Conservation (phyloP, 1,284 basidiomycete genomes). For the Pterula multifida region DNA sequence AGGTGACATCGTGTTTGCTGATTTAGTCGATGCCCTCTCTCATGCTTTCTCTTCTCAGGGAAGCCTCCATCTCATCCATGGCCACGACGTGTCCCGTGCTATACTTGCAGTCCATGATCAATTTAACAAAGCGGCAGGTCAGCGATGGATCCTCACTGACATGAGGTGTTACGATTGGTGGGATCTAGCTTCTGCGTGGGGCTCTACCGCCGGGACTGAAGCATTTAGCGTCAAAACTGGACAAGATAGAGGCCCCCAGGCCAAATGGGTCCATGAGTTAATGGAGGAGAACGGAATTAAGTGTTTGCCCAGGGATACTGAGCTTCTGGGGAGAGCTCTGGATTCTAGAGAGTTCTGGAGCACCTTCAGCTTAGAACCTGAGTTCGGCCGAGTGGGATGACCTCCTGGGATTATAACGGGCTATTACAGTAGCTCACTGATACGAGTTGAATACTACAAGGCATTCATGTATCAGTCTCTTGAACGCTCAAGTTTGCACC, state of each 20-base stretch:
- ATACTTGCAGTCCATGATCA: conserved; percentile 39
- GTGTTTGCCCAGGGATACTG: conserved; percentile 37
- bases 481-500: no score
- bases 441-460: no score
- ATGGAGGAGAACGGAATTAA: conserved; percentile 39
- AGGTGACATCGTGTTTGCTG: conserved; percentile 21
- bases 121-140: conserved; percentile 29
- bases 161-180: conserved; percentile 56
- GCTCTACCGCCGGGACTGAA: conserved; percentile 11
- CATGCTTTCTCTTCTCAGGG: conserved; percentile 22
- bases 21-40: conserved; percentile 2
- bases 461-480: no score
- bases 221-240: conserved; percentile 8
- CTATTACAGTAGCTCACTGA: no score
- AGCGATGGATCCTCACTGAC: conserved; percentile 49
- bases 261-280: conserved; percentile 44
- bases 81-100: conserved; percentile 42
- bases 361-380: background rate
- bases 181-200: conserved; percentile 49
- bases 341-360: conserved; percentile 54
- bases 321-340: conserved; percentile 36
- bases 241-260: conserved; percentile 19
- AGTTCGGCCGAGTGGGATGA: no score
- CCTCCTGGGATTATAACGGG: no score
- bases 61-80: conserved; percentile 49